Percentiles rank a stretch among this genome's conserved stretches.
These are phyloP conservation scores for Helotiales sp. DNA, from an alignment of 2,329 filamentous ascomycete species.

Conservation along the genomic window DNA sequence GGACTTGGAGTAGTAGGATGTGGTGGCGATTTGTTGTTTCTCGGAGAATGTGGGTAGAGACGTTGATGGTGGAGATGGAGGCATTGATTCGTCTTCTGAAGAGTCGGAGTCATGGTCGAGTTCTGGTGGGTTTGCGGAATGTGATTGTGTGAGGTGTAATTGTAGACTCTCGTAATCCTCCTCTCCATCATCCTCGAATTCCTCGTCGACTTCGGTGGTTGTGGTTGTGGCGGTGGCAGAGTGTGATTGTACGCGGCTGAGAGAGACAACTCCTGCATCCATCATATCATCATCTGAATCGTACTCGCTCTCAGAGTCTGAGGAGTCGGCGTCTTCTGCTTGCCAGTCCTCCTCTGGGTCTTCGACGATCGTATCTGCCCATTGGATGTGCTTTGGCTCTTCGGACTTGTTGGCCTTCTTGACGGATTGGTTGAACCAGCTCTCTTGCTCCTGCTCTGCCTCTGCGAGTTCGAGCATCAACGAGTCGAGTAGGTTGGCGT, in stretches of 20 bases:
- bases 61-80: constrained; percentile 48
- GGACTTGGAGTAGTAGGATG: constrained; percentile 37
- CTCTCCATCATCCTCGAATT: constrained; percentile 53
- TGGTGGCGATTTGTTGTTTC: constrained; percentile 50
- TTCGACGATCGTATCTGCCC: constrained; percentile 77
- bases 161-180: constrained; percentile 66
- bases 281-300: constrained; percentile 56
- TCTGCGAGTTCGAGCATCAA: constrained; percentile 91
- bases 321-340: constrained; percentile 58
- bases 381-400: constrained; percentile 75
- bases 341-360: constrained; percentile 71
- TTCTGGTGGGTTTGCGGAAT: constrained; percentile 64
- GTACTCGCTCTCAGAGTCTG: constrained; percentile 51
- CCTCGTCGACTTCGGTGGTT: constrained; percentile 39
- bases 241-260: constrained; percentile 48
- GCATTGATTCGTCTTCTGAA: constrained; percentile 72
- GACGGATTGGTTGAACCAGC: constrained; percentile 97
- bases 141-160: constrained; percentile 68
- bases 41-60: constrained; percentile 59
- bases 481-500: constrained; percentile 96
- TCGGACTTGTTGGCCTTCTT: constrained; percentile 62
- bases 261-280: constrained; percentile 49
- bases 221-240: constrained; percentile 27
- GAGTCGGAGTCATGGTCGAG: constrained; percentile 68
- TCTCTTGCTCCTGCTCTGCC: constrained; percentile 92